Base-by-base conservation (phyloP, 2,329 filamentous ascomycete genomes). In the Didymella arachidicola region DNA sequence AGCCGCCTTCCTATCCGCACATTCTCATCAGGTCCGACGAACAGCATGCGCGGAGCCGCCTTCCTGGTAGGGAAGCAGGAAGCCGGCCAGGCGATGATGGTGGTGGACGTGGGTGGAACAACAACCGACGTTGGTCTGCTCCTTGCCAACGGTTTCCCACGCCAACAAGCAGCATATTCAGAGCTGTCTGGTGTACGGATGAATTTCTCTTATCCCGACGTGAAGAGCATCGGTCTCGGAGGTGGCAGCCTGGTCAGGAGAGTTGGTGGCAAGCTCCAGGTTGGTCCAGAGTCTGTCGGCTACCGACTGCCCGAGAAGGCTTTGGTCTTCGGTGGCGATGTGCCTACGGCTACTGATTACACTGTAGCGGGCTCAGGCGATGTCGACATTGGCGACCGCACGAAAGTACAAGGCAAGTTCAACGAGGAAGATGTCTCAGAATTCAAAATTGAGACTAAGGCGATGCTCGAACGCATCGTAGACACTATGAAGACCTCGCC, bases 101-200 rank as follows among this genome's bases (percentile, higher is more conserved):
- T 89, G 0, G 83, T 89, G 2, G 87, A 90, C 65, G 84, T 90
- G 52, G 87, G 87, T 0, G 87, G 87, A 2, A 90, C 87, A 0
- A 89, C 87, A 0, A 84, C 86, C 0, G 87, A 89, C 63, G 84
- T 88, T 11, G 86, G 87, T 0, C 72, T 88, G 0, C 72, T 90
- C 3, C 79, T 87, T 7, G 79, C 83, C 0, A 88, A 84, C 47
- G 87, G 87, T 0, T 87, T 89, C 48, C 88, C 87, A 0, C 80
- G 86, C 30, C 85, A 88, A 69, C 83, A 85, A 48, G 84, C 86
- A 5, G 85, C 86, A 0, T 89, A 86, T 61, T 87, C 84, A 32
- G 82, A 87, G 30, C 77, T 89, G 2, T 84, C 84, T 0, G 87
- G 87, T 0, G 84, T 90, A 1, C 80, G 86, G 7, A 86, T 86